Evolutionary conservation across 371 early-diverging fungal species (phyloP).

Genomic region (Vairimorpha ceranae): DNA sequence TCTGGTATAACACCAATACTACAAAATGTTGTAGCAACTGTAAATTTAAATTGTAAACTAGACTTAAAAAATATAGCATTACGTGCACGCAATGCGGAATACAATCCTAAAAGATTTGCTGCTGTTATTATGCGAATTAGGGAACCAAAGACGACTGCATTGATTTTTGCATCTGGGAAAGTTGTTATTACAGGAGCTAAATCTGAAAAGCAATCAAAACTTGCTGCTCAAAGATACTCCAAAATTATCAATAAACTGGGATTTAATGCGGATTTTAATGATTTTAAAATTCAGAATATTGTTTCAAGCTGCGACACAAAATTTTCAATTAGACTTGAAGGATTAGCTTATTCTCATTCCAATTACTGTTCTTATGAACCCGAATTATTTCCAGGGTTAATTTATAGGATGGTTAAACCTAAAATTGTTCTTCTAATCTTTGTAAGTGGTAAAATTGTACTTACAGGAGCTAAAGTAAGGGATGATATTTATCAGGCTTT

Average conservation of each 20-base stretch:
- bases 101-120: slow-evolving; percentile 99
- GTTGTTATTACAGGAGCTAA: slow-evolving; percentile 73
- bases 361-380: slow-evolving; percentile 97
- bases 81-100: slow-evolving; percentile 99
- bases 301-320: slow-evolving; percentile 98
- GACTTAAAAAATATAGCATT: slow-evolving; percentile 98
- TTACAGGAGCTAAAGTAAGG: slow-evolving; percentile 96
- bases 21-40: slow-evolving; percentile 96
- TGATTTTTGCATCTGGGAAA: slow-evolving; percentile 99
- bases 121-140: slow-evolving; percentile 99
- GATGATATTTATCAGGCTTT: slow-evolving; percentile 99
- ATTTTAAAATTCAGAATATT: slow-evolving; percentile 99
- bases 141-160: slow-evolving; percentile 93
- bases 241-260: slow-evolving; percentile 98
- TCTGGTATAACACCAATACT: slow-evolving; percentile 60
- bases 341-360: slow-evolving; percentile 90
- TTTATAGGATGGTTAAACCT: slow-evolving; percentile 98
- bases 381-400: slow-evolving; percentile 98
- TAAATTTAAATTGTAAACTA: slow-evolving; percentile 94
- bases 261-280: slow-evolving; percentile 91
- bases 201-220: slow-evolving; percentile 74
- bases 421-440: slow-evolving; percentile 98
- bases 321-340: slow-evolving; percentile 97
- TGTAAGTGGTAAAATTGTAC: slow-evolving; percentile 98
- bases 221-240: slow-evolving; percentile 97